Evolutionary conservation across 805 yeast species (phyloP), one percentile per base, ranked within the genome.

Genomic region (Lipomyces mesembrius): DNA sequence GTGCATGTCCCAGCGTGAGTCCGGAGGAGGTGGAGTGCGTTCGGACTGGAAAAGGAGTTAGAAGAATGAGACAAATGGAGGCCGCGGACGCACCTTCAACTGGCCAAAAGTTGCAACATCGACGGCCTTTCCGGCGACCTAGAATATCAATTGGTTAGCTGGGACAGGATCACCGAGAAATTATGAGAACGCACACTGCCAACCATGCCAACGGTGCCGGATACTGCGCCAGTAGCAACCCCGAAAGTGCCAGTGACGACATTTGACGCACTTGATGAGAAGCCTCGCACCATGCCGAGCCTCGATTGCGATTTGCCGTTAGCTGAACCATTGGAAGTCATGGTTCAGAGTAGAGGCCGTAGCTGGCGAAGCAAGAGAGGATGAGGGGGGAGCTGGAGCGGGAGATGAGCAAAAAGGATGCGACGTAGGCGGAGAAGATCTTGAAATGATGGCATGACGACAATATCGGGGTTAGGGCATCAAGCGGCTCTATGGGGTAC

Each of bases 71-170:
- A 11, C 32, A 17, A 49, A n/a, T 7, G 14, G n/a, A 32, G 35
- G 14, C 27, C n/a, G 9, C 6, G n/a, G 32, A 37, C 61, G 8
- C 22, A 63, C 69, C 60, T 61, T 61, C 11, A 62, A 14, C 9
- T 59, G 52, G 39, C 69, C 66, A 32, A 59, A 3, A 8, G 69
- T 66, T 11, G 69, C 69, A 39, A 60, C 65, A 49, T 66, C 66
- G 60, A 62, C 58, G 22, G 64, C 67, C 7, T 65, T 63, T 56
- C 67, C 69, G 27, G 69, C 69, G 54, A 63, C 67, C 69, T 66
- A n/a, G 25, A 43, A 11, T n/a, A 22, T 32, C 25, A 46, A 11
- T n/a, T 39, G 20, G 46, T 12, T n/a, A 37, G 61, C n/a, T 57
- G 20, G 35, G 11, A 11, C 11, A 20, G 55, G 25, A 46, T 6